Evolutionary conservation across 139 green algal genomes (phyloP), one percentile per base, ranked within the genome.

Genomic region (Chlamydomonas schloesseri): DNA sequence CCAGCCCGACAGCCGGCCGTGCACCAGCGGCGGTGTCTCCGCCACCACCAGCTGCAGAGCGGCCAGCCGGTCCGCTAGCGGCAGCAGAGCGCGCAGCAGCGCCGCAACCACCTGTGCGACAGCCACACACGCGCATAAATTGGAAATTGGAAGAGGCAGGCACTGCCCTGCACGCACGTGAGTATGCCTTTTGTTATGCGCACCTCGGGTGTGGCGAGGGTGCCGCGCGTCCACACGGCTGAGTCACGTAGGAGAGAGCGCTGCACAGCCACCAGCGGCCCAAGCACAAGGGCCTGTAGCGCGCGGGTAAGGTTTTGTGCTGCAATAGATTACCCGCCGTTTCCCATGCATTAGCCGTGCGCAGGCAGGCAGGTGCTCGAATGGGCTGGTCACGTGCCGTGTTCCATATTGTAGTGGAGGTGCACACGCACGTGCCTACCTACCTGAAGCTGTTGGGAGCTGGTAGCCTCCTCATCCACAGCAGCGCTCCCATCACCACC

Each of bases 11-110:
- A 84, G 78, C 29, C 64, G 50, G n/a, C 78, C 78, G 31, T 53
- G 28, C 13, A 65, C 78, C 28, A 68, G 78, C 65, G 64, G 64
- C 6, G 78, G 65, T 15, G 78, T 75, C 31, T 84, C 78, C 64
- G 53, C 78, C 11, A 75, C 78, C 78, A 84, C 78, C 78, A 84
- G 65, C 46, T 75, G 64, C 78, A 84, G 65, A 13, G 78, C 78
- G 4, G n/a, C 64, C 37, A 74, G 46, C 64, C 78, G 47, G 31
- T 84, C 78, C 3, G 78, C 31, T 46, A 68, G 64, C 78, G 71
- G 64, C 65, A 75, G 78, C 17, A 31, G 73, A 29, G 36, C 50
- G 78, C 65, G 78, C 23, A 84, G 62, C 0, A 67, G 21, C 15
- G 46, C 46, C 20, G 78, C 20, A 2, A 84, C 65, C 42, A 84